Conservation (phyloP, 2,329 filamentous ascomycete genomes). For the Verticillium dahliae region DNA sequence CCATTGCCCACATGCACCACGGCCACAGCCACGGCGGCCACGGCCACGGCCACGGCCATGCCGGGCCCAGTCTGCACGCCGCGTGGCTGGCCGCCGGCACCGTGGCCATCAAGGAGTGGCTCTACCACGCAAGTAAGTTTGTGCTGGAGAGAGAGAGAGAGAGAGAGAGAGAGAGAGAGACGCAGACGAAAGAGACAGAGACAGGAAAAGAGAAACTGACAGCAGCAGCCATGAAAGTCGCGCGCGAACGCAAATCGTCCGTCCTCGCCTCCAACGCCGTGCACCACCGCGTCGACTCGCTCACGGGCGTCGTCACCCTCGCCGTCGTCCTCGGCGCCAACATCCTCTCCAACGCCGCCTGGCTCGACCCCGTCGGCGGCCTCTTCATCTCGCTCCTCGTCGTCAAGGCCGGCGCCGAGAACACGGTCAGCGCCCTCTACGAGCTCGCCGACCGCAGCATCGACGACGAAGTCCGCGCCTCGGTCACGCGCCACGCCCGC, state of each 20-base stretch:
- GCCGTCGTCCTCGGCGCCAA: constrained; percentile 86
- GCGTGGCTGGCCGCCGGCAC: constrained; percentile 90
- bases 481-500: constrained; percentile 48
- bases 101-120: constrained; percentile 90
- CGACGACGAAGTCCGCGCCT: constrained; percentile 75
- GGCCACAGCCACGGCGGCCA: constrained; percentile 58
- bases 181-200: no score
- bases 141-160: no score
- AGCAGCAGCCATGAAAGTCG: constrained; percentile 83
- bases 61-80: constrained; percentile 82
- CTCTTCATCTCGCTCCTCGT: constrained; percentile 91
- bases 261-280: constrained; percentile 94
- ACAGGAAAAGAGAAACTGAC: neutral
- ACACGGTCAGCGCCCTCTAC: constrained; percentile 73
- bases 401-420: constrained; percentile 80
- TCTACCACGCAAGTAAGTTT: constrained; percentile 87
- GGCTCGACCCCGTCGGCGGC: constrained; percentile 91
- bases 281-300: constrained; percentile 91
- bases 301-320: constrained; percentile 90
- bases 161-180: no score
- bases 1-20: constrained; percentile 53
- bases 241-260: constrained; percentile 87
- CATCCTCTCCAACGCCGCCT: constrained; percentile 74
- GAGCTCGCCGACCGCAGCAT: constrained; percentile 90
- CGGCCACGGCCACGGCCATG: constrained; percentile 56